Conservation (phyloP, 768 basidiomycete species). For the Terana coerulea region DNA sequence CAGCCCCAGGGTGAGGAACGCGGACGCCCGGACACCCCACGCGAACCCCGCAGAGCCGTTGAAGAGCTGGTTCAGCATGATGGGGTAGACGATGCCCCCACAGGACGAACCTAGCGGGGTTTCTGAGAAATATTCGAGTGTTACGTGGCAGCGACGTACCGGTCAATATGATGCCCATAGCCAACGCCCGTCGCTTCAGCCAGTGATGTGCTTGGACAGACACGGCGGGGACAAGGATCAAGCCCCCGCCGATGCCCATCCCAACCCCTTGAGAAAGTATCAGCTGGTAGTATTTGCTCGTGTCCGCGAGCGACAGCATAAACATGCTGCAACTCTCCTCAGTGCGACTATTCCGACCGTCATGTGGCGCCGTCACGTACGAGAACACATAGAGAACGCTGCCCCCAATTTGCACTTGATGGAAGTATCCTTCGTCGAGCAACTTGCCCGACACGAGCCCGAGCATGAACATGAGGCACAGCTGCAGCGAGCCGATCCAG, state of each 20-base stretch:
- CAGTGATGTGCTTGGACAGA: constrained; percentile 14
- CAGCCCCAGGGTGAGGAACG: constrained; percentile 41
- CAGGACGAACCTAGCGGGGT: constrained; percentile 21
- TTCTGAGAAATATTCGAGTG: too few species aligned
- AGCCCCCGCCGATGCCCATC: constrained; percentile 46
- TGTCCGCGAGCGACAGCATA: constrained; percentile 44
- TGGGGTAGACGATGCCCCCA: constrained; percentile 23
- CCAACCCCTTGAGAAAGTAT: constrained; percentile 55
- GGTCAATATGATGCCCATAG: constrained; percentile 52
- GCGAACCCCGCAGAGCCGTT: constrained; percentile 17
- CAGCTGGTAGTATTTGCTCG: constrained; percentile 41
- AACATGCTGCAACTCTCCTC: constrained; percentile 14
- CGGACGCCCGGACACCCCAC: constrained; percentile 37
- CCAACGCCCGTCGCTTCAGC: constrained; percentile 35
- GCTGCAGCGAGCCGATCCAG: constrained; percentile 27
- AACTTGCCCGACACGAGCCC: constrained; percentile 21
- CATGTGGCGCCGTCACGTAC: not conserved
- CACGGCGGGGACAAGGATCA: constrained; percentile 49
- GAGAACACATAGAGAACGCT: constrained; percentile 5
- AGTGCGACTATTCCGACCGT: too few species aligned
- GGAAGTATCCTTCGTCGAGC: constrained; percentile 33
- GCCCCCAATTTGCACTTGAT: constrained; percentile 2
- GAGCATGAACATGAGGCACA: constrained; percentile 21
- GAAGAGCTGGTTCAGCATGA: constrained; percentile 25
- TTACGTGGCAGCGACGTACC: too few species aligned